These are phyloP conservation scores for Pseudevernia furfuracea DNA, from an alignment of 495 filamentous ascomycete genomes.

Conservation along the genomic window DNA sequence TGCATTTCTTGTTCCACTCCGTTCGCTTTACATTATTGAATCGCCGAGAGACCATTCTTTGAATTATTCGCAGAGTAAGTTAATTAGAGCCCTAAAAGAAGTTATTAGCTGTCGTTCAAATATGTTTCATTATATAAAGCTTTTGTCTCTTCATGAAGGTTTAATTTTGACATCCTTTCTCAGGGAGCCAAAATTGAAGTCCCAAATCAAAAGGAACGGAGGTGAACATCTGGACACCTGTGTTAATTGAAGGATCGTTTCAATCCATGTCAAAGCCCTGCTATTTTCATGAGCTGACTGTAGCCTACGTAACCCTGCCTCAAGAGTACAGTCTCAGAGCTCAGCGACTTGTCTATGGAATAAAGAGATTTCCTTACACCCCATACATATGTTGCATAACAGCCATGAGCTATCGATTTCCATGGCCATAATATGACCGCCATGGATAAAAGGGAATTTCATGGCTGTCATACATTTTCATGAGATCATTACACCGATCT, in stretches of 20 bases:
- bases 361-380: too few relatives aligned
- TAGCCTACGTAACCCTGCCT: conserved; percentile 4
- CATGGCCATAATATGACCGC: too few relatives aligned
- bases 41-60: conserved; percentile 15
- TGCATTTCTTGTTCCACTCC: conserved; percentile 22
- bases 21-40: conserved; percentile 21
- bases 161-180: conserved; percentile 8
- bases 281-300: not conserved
- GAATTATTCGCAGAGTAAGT: not conserved
- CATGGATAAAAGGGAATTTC: too few relatives aligned
- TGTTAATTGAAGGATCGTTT: conserved; percentile 7
- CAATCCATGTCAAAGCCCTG: too few relatives aligned
- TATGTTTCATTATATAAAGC: not conserved
- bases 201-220: conserved; percentile 6
- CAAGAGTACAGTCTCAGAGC: conserved; percentile 13
- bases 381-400: too few relatives aligned
- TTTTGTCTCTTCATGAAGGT: conserved; percentile 8
- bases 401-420: too few relatives aligned
- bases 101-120: not conserved
- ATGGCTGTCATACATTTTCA: too few relatives aligned
- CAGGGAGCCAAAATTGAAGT: conserved; percentile 13
- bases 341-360: too few relatives aligned
- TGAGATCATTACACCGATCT: too few relatives aligned
- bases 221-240: conserved; percentile 2
- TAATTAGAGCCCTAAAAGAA: not conserved